phyloP scores from a whole-genome alignment of 345 rosid species.

The Nephelium lappaceum region DNA sequence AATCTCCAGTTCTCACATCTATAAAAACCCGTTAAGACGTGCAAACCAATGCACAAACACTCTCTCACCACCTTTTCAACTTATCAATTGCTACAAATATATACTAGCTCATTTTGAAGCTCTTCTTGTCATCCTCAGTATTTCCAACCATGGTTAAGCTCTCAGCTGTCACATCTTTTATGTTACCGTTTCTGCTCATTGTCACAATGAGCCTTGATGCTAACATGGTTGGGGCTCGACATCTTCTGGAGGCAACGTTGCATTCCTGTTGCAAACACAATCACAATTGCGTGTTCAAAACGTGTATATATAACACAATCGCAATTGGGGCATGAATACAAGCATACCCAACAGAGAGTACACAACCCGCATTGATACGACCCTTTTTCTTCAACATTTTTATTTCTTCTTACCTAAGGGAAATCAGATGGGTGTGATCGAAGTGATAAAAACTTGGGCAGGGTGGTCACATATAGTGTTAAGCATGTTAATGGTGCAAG shows the following conservation, averaged over 20 bases:
- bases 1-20: conserved; percentile 12
- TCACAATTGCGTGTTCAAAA: too few species aligned
- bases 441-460: too few species aligned
- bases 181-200: conserved; percentile 7
- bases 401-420: too few species aligned
- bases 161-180: background rate
- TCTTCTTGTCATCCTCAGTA: background rate
- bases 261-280: too few species aligned
- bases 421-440: too few species aligned
- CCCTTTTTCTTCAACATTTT: too few species aligned
- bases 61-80: background rate
- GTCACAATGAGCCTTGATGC: background rate
- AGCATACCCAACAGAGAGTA: too few species aligned
- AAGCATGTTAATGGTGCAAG: too few species aligned
- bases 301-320: too few species aligned
- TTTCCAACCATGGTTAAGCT: conserved; percentile 7
- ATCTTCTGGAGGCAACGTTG: conserved; percentile 3
- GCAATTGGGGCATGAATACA: too few species aligned
- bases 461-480: too few species aligned
- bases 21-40: conserved; percentile 5
- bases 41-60: background rate
- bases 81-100: background rate
- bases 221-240: conserved; percentile 12
- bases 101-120: background rate
- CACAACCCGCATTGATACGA: too few species aligned